Evolutionary conservation across 78 protist genomes (phyloP), one percentile per base, ranked within the genome.

Genomic region (Dictyostelium firmibasis): DNA sequence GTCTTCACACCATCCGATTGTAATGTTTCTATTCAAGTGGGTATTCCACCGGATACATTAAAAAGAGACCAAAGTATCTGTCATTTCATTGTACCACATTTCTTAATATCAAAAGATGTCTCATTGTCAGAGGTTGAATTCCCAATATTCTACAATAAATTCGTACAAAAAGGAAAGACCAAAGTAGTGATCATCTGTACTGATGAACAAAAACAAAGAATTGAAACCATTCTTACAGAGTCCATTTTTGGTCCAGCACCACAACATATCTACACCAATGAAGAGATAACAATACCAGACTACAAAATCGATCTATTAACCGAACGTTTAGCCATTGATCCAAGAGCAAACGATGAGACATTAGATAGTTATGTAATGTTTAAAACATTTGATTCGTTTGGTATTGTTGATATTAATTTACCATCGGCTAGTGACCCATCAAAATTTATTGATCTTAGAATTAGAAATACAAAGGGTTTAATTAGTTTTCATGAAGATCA

Each of bases 31-130:
- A 75, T 97, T 25, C 98, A 97, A 82, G 74, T 97, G 31, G 97
- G 98, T 31, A 75, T 94, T 1, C 98, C 98, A 23, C 98, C 98
- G 8, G 98, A 97, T 72, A 91, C 97, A 3, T 91, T 97, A 35
- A 97, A 97, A 85, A 91, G 83, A 4, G 91, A 93, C 23, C 57
- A 69, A 27, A 50, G 64, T 2, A 36, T 16, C 1, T 72, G 36
- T 33, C 79, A 72, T 72, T 72, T 72, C 36, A 57, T 69, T 20
- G 95, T 95, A 14, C 97, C 95, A 23, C 95, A 83, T 36, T 44
- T 72, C 10, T 79, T 95, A 62, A 64, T 67, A 13, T 74, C 97
- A 38, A 31, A 44, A 6, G 92, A 83, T 81, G 87, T 95, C 10
- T 78, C 84, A 43, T 70, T 85, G 14, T 91, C 94, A 23, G 97